Evolutionary conservation across 2,329 filamentous ascomycete genomes (phyloP).

Genomic region (Aspergillus latus): DNA sequence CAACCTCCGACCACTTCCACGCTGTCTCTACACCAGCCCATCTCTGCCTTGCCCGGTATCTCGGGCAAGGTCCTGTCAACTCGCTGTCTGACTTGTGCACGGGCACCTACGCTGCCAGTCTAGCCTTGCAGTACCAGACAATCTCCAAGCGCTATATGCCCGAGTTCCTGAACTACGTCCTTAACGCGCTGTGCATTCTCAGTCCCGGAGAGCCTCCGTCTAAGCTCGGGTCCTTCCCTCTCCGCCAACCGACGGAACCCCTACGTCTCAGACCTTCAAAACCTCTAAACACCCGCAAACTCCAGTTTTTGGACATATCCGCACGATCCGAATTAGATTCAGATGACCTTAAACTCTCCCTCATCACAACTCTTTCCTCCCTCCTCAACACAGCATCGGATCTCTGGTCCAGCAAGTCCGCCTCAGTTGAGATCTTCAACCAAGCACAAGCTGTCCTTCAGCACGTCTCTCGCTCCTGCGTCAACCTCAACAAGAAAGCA

Average conservation of each 20-base stretch:
- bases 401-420: slow-evolving; percentile 69
- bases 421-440: slow-evolving; percentile 76
- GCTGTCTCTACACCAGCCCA: slow-evolving; percentile 88
- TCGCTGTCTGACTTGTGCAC: slow-evolving; percentile 65
- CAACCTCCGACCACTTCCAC: slow-evolving; percentile 96
- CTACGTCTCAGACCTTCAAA: slow-evolving; percentile 49
- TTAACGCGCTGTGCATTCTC: slow-evolving; percentile 70
- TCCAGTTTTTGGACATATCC: slow-evolving; percentile 61
- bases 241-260: slow-evolving; percentile 56
- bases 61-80: slow-evolving; percentile 73
- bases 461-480: slow-evolving; percentile 59
- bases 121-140: slow-evolving; percentile 78
- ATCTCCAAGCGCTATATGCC: slow-evolving; percentile 85
- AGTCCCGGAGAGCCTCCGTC: slow-evolving; percentile 55
- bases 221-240: slow-evolving; percentile 59
- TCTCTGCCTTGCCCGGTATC: slow-evolving; percentile 77
- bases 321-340: slow-evolving; percentile 10
- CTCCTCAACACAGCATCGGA: slow-evolving; percentile 69
- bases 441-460: slow-evolving; percentile 61
- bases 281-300: slow-evolving; percentile 47
- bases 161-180: slow-evolving; percentile 77
- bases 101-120: slow-evolving; percentile 75
- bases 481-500: neutral
- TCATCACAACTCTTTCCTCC: slow-evolving; percentile 62
- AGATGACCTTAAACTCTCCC: slow-evolving; percentile 55